These are phyloP conservation scores for Penicillium sp. DNA, from an alignment of 2,329 filamentous ascomycete species.

Conservation along the genomic window DNA sequence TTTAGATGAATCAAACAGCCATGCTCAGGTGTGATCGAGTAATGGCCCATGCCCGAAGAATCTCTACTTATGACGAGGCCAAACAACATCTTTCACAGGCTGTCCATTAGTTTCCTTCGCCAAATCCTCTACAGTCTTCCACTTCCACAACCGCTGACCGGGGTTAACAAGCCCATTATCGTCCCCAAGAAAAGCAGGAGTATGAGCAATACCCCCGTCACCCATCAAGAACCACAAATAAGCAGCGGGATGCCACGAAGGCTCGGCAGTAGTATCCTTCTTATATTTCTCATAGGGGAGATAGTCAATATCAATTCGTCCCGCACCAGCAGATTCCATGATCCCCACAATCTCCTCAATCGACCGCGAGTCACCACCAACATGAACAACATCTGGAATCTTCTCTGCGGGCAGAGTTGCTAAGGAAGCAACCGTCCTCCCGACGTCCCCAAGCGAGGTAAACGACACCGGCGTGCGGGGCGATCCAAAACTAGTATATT, in stretches of 20 bases:
- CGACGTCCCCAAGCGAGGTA: constrained; percentile 33
- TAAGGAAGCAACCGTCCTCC: constrained; percentile 29
- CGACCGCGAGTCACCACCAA: constrained; percentile 12
- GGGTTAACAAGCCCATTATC: constrained; percentile 33
- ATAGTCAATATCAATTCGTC: constrained; percentile 6
- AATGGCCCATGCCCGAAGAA: too few species aligned
- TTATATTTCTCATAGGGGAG: constrained; percentile 25
- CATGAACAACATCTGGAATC: constrained; percentile 17
- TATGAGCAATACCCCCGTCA: constrained; percentile 29
- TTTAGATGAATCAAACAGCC: neutral
- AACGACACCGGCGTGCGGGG: constrained; percentile 28
- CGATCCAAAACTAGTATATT: constrained; percentile 32
- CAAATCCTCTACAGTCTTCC: constrained; percentile 31
- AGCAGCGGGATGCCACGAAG: constrained; percentile 24
- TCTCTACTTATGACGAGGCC: constrained; percentile 13
- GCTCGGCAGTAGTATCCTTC: constrained; percentile 16
- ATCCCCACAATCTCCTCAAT: constrained; percentile 8
- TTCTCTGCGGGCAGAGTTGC: constrained; percentile 16
- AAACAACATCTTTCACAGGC: constrained; percentile 23
- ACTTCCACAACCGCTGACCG: constrained; percentile 28
- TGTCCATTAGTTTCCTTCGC: constrained; percentile 25
- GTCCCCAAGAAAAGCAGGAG: constrained; percentile 22
- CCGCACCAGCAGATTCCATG: constrained; percentile 11
- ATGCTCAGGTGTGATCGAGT: neutral
- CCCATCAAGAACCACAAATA: constrained; percentile 38